These are phyloP conservation scores for Bimuria novae-zelandiae DNA, from an alignment of 2,329 filamentous ascomycete genomes.

Conservation along the genomic window DNA sequence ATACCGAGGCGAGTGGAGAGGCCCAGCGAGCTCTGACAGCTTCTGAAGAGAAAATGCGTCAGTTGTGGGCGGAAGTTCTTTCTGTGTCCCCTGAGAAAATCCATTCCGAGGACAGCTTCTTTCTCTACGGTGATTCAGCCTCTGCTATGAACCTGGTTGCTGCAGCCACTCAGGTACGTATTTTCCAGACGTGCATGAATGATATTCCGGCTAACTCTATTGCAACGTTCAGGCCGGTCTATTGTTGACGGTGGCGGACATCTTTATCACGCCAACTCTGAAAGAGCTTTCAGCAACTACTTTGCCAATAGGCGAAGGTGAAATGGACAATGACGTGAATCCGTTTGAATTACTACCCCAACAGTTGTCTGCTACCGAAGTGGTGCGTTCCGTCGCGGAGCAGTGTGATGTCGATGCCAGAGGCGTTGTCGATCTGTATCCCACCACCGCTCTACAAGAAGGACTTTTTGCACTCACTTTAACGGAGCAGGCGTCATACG, in stretches of 20 bases:
- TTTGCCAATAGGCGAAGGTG: not conserved
- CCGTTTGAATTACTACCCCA: not conserved
- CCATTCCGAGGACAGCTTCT: constrained; percentile 13
- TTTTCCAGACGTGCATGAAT: too few species aligned
- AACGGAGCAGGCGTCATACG: constrained; percentile 58
- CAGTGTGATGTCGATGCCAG: not conserved
- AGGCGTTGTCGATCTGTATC: constrained; percentile 53
- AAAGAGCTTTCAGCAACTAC: not conserved
- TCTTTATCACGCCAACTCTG: constrained; percentile 1
- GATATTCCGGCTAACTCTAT: too few species aligned
- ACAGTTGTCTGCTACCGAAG: not conserved
- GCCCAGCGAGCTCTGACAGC: not conserved
- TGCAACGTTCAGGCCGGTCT: not conserved
- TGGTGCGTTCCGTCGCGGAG: not conserved
- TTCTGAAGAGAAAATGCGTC: constrained; percentile 2
- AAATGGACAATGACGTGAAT: not conserved
- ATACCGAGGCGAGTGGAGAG: not conserved
- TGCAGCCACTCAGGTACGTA: too few species aligned
- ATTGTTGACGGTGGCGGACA: constrained; percentile 2
- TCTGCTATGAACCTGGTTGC: constrained; percentile 15
- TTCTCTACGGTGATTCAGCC: constrained; percentile 18
- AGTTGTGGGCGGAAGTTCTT: not conserved
- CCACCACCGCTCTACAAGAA: constrained; percentile 60
- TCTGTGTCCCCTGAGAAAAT: not conserved
- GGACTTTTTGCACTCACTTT: constrained; percentile 59